A percentile compares a stretch with the other conserved stretches of the same genome.
Evolutionary conservation across 371 early-diverging fungal species (phyloP).

Genomic region (Mucor racemosus): DNA sequence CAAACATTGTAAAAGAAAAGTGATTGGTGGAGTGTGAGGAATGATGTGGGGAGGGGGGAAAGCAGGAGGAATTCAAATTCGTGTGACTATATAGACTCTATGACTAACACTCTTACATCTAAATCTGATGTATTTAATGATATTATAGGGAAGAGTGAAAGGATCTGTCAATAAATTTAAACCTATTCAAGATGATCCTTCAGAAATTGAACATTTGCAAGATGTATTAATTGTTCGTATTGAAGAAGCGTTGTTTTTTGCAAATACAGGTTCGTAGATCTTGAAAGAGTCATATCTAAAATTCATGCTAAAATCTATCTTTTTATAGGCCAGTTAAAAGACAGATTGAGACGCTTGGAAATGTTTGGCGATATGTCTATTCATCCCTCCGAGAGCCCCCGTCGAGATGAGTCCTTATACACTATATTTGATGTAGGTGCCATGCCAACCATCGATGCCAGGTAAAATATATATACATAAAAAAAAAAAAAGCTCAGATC

Average conservation of each 20-base stretch:
- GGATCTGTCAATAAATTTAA: slow-evolving; percentile 49
- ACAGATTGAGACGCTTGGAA: slow-evolving; percentile 89
- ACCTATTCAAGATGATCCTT: slow-evolving; percentile 67
- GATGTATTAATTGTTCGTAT: slow-evolving; percentile 86
- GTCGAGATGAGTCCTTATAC: slow-evolving; percentile 61
- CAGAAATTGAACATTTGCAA: slow-evolving; percentile 72
- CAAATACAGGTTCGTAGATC: slow-evolving; percentile 76
- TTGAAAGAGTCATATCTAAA: neutral
- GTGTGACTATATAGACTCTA: slow-evolving; percentile 2
- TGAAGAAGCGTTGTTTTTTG: slow-evolving; percentile 92
- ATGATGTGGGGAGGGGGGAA: neutral
- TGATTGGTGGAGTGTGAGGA: neutral
- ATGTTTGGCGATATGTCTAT: slow-evolving; percentile 86
- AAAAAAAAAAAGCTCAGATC: neutral
- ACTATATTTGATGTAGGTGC: slow-evolving; percentile 89
- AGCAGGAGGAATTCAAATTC: neutral
- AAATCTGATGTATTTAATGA: neutral
- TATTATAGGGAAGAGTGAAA: slow-evolving; percentile 47
- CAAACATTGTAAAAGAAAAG: neutral
- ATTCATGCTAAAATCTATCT: slow-evolving; percentile 7
- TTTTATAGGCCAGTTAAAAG: slow-evolving; percentile 79
- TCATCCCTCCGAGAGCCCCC: slow-evolving; percentile 85
- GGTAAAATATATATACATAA: slow-evolving; percentile 37
- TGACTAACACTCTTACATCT: slow-evolving; percentile 8
- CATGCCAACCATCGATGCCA: slow-evolving; percentile 89